Evolutionary conservation across 371 early-diverging fungal species (phyloP).

Genomic region (Zychaea mexicana): DNA sequence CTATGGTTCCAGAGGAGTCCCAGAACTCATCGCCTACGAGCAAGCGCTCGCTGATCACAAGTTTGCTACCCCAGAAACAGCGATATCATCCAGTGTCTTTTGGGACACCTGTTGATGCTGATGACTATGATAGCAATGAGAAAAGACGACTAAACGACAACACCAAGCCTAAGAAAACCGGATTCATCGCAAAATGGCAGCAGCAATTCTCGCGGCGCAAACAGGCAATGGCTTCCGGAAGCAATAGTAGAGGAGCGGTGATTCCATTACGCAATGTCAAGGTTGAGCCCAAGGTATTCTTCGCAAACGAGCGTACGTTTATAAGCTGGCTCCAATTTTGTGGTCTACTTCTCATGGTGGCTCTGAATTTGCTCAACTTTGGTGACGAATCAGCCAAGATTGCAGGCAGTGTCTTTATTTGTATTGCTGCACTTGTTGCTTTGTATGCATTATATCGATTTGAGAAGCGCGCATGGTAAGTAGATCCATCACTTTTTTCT

Average conservation of each 20-base stretch:
- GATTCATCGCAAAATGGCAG: neutral
- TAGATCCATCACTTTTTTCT: neutral
- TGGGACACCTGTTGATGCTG: slow-evolving; percentile 1
- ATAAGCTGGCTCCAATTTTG: slow-evolving; percentile 85
- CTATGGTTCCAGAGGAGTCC: neutral
- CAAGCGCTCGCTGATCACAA: neutral
- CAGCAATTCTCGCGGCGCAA: neutral
- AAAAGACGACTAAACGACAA: no score
- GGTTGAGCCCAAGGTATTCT: slow-evolving; percentile 97
- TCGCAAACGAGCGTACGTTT: slow-evolving; percentile 99
- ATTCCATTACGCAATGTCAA: slow-evolving; percentile 9
- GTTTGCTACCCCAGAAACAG: neutral
- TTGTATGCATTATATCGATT: slow-evolving; percentile 79
- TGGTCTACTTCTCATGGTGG: slow-evolving; percentile 68
- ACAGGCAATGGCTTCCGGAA: slow-evolving; percentile 19
- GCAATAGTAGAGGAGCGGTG: neutral
- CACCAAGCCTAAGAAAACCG: no score
- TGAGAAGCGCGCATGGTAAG: slow-evolving; percentile 81
- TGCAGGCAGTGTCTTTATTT: slow-evolving; percentile 77
- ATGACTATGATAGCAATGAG: neutral
- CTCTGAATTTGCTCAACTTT: slow-evolving; percentile 81
- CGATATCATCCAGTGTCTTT: neutral
- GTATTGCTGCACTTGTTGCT: slow-evolving; percentile 65
- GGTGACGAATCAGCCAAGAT: slow-evolving; percentile 69
- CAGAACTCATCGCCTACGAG: neutral